phyloP scores from a whole-genome alignment of 179 eudicot species.

The Silene noctiflora region DNA sequence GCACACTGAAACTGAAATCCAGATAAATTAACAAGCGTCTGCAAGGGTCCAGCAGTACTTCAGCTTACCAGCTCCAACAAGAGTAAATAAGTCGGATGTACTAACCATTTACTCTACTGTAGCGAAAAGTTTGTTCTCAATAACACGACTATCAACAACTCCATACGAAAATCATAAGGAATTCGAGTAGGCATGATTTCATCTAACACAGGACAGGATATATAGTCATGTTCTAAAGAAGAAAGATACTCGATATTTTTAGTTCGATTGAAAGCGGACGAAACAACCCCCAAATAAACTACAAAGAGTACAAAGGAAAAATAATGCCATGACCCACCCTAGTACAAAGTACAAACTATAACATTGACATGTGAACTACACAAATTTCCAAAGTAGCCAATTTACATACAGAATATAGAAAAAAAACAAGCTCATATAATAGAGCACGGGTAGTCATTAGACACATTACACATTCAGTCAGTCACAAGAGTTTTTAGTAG shows the following conservation, averaged over 20 bases:
- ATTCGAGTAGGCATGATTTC: too few species aligned
- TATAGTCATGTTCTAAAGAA: too few species aligned
- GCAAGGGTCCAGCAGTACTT: too few species aligned
- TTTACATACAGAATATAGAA: conserved; percentile 8
- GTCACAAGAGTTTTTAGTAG: conserved; percentile 27
- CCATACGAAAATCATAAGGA: not conserved
- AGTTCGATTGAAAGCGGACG: not conserved
- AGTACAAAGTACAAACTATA: not conserved
- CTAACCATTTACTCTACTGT: not conserved
- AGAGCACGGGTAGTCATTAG: conserved; percentile 28
- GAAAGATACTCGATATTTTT: too few species aligned
- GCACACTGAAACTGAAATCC: not conserved
- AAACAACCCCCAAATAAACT: not conserved
- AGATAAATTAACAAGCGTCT: conserved; percentile 3
- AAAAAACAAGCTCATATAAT: conserved; percentile 19
- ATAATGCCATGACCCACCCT: not conserved
- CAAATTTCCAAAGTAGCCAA: conserved; percentile 17
- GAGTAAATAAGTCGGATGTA: not conserved
- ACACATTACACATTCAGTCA: conserved; percentile 6
- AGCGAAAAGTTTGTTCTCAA: not conserved
- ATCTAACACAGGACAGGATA: too few species aligned
- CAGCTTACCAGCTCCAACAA: too few species aligned
- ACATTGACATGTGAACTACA: conserved; percentile 29
- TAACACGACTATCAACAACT: not conserved
- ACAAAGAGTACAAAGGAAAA: not conserved